phyloP scores from a whole-genome alignment of 2,329 filamentous ascomycete genomes.

The Nothomitra cinnamomea region DNA sequence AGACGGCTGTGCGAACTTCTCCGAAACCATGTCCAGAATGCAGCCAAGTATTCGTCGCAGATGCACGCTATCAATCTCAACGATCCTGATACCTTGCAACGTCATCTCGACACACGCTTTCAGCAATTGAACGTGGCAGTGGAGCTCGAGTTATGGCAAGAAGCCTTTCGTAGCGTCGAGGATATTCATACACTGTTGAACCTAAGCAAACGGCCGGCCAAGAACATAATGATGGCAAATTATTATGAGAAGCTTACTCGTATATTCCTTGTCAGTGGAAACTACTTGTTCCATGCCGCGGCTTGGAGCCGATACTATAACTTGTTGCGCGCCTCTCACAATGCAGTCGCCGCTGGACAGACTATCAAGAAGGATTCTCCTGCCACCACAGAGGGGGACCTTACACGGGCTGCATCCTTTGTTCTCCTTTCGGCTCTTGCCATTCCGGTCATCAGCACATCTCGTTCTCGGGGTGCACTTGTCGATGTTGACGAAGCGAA shows the following conservation, averaged over 20 bases:
- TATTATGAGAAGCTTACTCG: constrained; percentile 99
- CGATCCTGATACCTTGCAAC: constrained; percentile 91
- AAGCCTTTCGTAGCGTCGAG: constrained; percentile 97
- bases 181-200: constrained; percentile 96
- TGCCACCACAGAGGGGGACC: constrained; percentile 69
- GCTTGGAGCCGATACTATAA: constrained; percentile 97
- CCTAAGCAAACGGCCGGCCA: constrained; percentile 92
- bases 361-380: constrained; percentile 92
- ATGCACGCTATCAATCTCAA: constrained; percentile 99
- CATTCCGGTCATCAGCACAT: constrained; percentile 99
- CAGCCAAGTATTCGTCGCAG: constrained; percentile 95
- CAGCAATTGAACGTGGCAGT: constrained; percentile 97
- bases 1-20: constrained; percentile 94
- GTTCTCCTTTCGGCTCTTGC: constrained; percentile 86
- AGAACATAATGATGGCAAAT: constrained; percentile 99
- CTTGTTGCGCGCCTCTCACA: constrained; percentile 78
- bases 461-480: constrained; percentile 83
- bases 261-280: constrained; percentile 97
- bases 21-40: constrained; percentile 96
- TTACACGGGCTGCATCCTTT: constrained; percentile 88
- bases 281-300: constrained; percentile 97
- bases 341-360: constrained; percentile 66
- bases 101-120: constrained; percentile 93
- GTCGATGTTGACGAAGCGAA: constrained; percentile 92
- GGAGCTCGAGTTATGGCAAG: constrained; percentile 96